These are phyloP conservation scores for Magnolia changhungtana DNA, from an alignment of 164 flowering plant genomes.

Conservation along the genomic window DNA sequence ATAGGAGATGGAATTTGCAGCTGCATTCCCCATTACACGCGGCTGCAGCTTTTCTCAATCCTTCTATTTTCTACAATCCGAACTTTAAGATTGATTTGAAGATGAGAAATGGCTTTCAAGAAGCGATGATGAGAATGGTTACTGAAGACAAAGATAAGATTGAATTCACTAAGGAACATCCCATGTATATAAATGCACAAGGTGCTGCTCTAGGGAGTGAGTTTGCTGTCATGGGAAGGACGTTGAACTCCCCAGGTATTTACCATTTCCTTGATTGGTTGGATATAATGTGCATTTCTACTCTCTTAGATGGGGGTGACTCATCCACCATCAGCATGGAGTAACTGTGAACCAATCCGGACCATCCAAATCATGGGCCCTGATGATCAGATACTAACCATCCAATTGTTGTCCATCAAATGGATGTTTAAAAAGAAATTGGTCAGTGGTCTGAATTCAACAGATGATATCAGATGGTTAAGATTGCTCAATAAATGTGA, in stretches of 20 bases:
- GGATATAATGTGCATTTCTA: neutral
- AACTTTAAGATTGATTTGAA: conserved; percentile 47
- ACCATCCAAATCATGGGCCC: neutral
- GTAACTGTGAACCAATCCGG: neutral
- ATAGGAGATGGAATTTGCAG: conserved; percentile 59
- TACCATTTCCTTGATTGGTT: neutral
- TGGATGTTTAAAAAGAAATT: neutral
- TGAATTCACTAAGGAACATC: conserved; percentile 61
- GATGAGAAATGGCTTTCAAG: conserved; percentile 70
- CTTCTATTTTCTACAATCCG: conserved; percentile 53
- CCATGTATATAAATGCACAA: conserved; percentile 58
- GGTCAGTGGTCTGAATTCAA: neutral
- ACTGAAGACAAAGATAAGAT: conserved; percentile 48
- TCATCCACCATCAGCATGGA: neutral
- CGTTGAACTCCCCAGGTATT: conserved; percentile 64
- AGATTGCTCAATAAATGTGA: no score
- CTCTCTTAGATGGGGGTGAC: neutral
- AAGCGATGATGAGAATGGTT: conserved; percentile 60
- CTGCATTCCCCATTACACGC: conserved; percentile 55
- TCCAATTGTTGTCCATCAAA: neutral
- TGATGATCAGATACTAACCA: neutral
- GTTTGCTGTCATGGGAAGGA: conserved; percentile 67
- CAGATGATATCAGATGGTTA: no score
- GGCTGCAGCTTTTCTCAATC: conserved; percentile 70
- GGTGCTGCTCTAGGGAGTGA: conserved; percentile 63